Base-by-base conservation (phyloP, 169 alveolate genomes). In the Plasmodium reichenowi region DNA sequence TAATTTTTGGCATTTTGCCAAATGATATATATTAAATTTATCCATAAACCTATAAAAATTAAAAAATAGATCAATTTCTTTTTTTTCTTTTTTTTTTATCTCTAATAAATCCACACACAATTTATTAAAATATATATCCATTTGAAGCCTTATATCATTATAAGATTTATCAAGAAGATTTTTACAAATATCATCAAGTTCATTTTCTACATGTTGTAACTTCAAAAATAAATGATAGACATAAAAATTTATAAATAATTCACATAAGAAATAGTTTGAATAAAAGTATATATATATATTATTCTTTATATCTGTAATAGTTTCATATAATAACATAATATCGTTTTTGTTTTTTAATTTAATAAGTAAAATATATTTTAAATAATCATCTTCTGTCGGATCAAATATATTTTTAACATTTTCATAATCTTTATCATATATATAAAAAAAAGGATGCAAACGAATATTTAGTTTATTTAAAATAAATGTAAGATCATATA, bases 401-500 rank as follows among this genome's bases (percentile, higher is more conserved):
- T 80, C 67, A 32, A 76, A 48, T 32, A 76, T 38, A 10, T 80
- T 63, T 26, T 68, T 20, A 7, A 68, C 52, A 7, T 4, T 5
- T 7, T 52, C 74, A 72, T 80, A 59, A 4, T 26, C 54, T 2
- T 68, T 43, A 12, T 68, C 63, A 58, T 56, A 56, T 3, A 62
- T 7, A 80, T 22, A 68, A 47, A 67, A 68, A 38, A 68, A 68
- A 2, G 68, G 72, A 58, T 80, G 50, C 13, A 80, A 66, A 29
- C 56, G 10, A 3, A 80, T 58, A 43, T 70, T 58, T 2, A 80
- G 63, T 7, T 47, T n/a, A 6, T 54, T 68, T 50, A 80, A 17
- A 5, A 80, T 60, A 29, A 58, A 66, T 68, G 66, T 12, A 17
- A 80, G 50, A 54, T 80, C 90, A 22, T 80, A 72, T 3, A 80